Evolutionary conservation across 148 eudicot genomes (phyloP).

Genomic region (Cornus suecica): DNA sequence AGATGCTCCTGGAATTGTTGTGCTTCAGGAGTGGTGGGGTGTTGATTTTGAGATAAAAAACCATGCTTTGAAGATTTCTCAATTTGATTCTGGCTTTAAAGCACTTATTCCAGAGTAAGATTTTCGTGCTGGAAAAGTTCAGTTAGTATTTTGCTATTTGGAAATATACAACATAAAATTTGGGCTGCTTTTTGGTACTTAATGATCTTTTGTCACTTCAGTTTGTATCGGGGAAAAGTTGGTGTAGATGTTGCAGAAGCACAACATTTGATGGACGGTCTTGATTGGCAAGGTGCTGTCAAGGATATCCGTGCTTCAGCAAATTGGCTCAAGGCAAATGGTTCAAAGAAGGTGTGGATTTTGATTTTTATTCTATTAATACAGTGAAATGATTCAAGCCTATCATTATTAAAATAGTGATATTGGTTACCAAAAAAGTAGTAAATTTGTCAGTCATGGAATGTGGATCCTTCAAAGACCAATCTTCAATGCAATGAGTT

Average conservation of each 20-base stretch:
- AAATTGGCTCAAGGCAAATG: slow-evolving; percentile 94
- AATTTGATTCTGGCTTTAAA: slow-evolving; percentile 66
- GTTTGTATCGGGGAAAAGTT: slow-evolving; percentile 94
- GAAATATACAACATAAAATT: not conserved
- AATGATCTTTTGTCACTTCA: slow-evolving; percentile 14
- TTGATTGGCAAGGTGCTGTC: slow-evolving; percentile 93
- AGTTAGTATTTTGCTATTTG: not conserved
- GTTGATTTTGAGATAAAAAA: slow-evolving; percentile 89
- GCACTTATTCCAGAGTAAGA: slow-evolving; percentile 83
- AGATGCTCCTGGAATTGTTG: slow-evolving; percentile 91
- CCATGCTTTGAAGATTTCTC: slow-evolving; percentile 71
- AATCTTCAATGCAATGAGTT: not conserved
- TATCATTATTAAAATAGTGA: not conserved
- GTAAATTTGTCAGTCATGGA: not conserved
- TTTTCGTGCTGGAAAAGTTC: not conserved
- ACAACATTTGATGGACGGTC: slow-evolving; percentile 88
- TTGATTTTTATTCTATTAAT: not conserved
- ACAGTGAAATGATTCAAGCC: not conserved
- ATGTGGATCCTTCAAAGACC: not conserved
- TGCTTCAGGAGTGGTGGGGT: slow-evolving; percentile 99
- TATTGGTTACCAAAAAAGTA: not conserved
- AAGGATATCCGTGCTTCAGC: slow-evolving; percentile 91
- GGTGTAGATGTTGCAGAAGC: slow-evolving; percentile 93
- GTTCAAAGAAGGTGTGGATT: slow-evolving; percentile 67
- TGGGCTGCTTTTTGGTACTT: slow-evolving; percentile 2